Percentiles rank a stretch among this genome's conserved stretches.
These are phyloP conservation scores for Naganishia kalamii DNA, from an alignment of 768 basidiomycete genomes.

Conservation along the genomic window DNA sequence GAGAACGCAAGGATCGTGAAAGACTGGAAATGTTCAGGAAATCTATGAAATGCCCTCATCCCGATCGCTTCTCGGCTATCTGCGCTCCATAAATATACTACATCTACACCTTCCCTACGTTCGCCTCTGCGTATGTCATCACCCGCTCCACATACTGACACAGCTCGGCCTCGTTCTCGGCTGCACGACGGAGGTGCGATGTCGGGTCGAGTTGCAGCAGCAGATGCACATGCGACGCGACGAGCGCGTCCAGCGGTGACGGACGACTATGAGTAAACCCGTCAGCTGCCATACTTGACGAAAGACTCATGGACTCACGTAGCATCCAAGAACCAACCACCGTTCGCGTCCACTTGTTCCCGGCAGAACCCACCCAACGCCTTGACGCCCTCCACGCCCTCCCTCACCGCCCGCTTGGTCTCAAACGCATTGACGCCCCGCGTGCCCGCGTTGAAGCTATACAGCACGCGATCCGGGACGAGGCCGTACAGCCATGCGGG, in stretches of 20 bases:
- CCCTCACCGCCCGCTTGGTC: constrained; percentile 12
- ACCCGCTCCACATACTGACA: constrained; percentile 17
- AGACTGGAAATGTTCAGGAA: too few relatives aligned
- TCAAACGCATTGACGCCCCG: neutral
- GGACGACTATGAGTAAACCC: constrained; percentile 1
- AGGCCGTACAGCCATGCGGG: neutral
- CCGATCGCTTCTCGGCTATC: too few relatives aligned
- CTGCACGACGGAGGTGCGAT: constrained; percentile 9
- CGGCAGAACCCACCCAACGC: constrained; percentile 4
- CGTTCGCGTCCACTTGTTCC: constrained; percentile 6
- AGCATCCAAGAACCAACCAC: constrained; percentile 21
- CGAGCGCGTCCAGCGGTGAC: constrained; percentile 24
- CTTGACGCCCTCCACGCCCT: constrained; percentile 18
- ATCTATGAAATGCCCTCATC: too few relatives aligned
- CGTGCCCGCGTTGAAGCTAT: constrained; percentile 2
- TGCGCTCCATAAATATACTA: too few relatives aligned
- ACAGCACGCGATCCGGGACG: constrained; percentile 6
- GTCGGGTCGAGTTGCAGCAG: constrained; percentile 10
- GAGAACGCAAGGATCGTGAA: too few relatives aligned
- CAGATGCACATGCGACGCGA: constrained; percentile 23
- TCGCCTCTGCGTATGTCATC: constrained; percentile 7
- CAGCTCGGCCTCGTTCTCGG: constrained; percentile 17
- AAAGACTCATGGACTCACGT: too few relatives aligned
- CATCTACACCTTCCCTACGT: neutral
- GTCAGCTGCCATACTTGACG: too few relatives aligned